A percentile compares a stretch with the other conserved stretches of the same genome.
These are phyloP conservation scores for Decorospora gaudefroyi DNA, from an alignment of 2,329 filamentous ascomycete genomes.

Conservation along the genomic window DNA sequence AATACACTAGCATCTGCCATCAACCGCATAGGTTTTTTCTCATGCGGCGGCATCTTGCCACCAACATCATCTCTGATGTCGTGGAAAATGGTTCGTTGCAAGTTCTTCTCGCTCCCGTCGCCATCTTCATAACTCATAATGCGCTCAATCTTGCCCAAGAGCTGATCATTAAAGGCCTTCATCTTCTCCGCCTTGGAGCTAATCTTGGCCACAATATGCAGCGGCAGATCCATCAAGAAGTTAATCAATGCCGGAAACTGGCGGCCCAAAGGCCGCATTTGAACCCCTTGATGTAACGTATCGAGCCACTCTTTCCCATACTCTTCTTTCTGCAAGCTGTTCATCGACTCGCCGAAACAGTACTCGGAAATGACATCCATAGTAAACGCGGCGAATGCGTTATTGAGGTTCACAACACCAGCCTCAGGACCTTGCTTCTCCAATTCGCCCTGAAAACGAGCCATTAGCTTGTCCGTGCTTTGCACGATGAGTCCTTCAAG, in stretches of 20 bases:
- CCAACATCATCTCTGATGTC: conserved; percentile 6
- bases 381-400: conserved; percentile 19
- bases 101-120: not conserved
- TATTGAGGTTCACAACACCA: conserved; percentile 9
- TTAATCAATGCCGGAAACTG: not conserved
- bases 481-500: conserved; percentile 25
- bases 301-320: conserved; percentile 10
- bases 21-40: conserved; percentile 25
- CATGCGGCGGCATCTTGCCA: conserved; percentile 16
- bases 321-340: not conserved
- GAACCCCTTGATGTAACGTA: not conserved
- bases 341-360: conserved; percentile 12
- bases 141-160: not conserved
- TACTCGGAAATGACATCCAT: conserved; percentile 22
- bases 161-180: not conserved
- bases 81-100: not conserved
- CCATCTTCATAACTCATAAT: not conserved
- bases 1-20: conserved; percentile 38
- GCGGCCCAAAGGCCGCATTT: not conserved
- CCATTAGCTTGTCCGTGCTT: not conserved
- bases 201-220: not conserved
- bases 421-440: not conserved
- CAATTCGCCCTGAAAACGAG: not conserved
- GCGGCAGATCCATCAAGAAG: not conserved
- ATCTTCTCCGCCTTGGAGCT: not conserved